These are phyloP conservation scores for Jackrogersella multiformis DNA, from an alignment of 495 filamentous ascomycete species.

Conservation along the genomic window DNA sequence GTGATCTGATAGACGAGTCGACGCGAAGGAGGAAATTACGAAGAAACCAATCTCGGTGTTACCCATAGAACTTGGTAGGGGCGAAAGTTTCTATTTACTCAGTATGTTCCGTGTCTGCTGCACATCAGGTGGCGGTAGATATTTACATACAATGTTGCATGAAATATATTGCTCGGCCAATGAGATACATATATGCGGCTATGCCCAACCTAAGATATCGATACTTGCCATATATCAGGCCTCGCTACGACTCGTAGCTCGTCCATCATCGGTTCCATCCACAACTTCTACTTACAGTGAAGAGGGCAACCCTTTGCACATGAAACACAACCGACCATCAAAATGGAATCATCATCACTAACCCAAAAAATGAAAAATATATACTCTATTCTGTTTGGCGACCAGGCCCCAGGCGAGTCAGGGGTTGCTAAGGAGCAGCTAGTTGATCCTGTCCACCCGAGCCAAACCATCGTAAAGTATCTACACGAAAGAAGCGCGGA, in stretches of 20 bases:
- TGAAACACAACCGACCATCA: background rate
- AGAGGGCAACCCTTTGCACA: background rate
- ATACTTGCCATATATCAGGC: background rate
- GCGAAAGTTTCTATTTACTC: too few species aligned
- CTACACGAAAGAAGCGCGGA: background rate
- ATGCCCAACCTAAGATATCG: background rate
- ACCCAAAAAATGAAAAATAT: background rate
- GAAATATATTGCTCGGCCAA: background rate
- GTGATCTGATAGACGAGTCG: too few species aligned
- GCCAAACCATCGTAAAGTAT: background rate
- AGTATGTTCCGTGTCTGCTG: too few species aligned
- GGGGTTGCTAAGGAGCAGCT: background rate
- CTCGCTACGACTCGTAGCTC: background rate
- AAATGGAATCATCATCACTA: background rate
- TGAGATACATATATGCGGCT: background rate
- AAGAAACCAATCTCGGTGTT: too few species aligned
- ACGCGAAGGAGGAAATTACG: too few species aligned
- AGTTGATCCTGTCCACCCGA: background rate
- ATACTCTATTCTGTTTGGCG: background rate
- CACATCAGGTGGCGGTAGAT: too few species aligned
- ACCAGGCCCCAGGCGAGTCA: background rate
- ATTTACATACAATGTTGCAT: background rate
- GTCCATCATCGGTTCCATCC: background rate
- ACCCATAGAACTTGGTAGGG: too few species aligned
- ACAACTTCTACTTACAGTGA: background rate